Evolutionary conservation across 1,139 yeast species (phyloP), one percentile per base, ranked within the genome.

Genomic region (Blastobotrys malaysiensis): DNA sequence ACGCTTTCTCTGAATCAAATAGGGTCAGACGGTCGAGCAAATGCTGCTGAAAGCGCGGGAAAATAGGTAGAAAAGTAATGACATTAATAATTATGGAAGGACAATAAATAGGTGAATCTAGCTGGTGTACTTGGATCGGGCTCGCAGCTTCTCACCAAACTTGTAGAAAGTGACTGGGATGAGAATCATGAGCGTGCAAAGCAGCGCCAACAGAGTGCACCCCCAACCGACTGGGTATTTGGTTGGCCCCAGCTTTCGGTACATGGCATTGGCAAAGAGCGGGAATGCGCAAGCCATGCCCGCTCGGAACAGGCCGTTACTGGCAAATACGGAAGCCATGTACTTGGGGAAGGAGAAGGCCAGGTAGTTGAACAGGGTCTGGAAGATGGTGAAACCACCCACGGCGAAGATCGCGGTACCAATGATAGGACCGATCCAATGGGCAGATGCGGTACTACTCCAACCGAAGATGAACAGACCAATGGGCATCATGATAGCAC

Each of bases 381-480:
- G 88, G 77, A 88, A 88, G 55, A 88, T 80, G 64, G 86, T 73
- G 59, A 87, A 79, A 59, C 85, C 76, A 2, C 93, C 89, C 65
- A 83, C 82, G 0, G 93, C 91, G 66, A 87, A 86, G 47, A 91
- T 84, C 44, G 44, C 84, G 79, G 50, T 83, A 73, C 78, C 71
- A 2, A 86, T 80, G 44, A 84, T 74, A 14, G 96, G 90, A 9
- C 82, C 86, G 73, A 87, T 82, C 95, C 95, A 89, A 69, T 87
- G 95, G 39, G 86, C 59, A 64, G 80, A 77, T 6, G 88, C 80
- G 2, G 82, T 71, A 6, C 88, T 78, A 2, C 82, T 68, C 83
- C 84, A 80, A 1, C 76, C 81, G 59, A 79, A 76, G n/a, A 79
- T 69, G 52, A 79, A 73, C 18, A 78, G 60, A 2, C 82, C 79